Evolutionary conservation across 2,329 filamentous ascomycete species (phyloP), one percentile per base, ranked within the genome.

Genomic region (Penicillium palitans): DNA sequence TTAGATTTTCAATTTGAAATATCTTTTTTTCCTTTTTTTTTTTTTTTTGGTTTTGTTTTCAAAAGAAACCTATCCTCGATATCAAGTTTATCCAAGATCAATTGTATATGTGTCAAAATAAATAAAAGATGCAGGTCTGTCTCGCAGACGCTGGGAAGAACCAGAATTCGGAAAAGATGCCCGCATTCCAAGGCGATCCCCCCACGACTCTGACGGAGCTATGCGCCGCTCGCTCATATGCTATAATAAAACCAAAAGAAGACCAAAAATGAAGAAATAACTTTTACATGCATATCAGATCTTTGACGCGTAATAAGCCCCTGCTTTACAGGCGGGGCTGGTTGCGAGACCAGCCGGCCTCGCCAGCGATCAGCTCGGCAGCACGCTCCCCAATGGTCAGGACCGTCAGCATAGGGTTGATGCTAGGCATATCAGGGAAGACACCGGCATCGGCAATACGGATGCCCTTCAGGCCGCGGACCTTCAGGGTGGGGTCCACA

Each of bases 341-440:
- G 68, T 81, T 71, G 60, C 81, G 81, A 71, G 79, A 85, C 86
- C 86, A 89, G 21, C 86, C 85, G 58, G 84, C 89, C 65, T 91
- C 86, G 72, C 87, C 82, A 31, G 88, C 88, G 72, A 96, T 88
- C 74, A 96, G 76, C 81, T 96, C 92, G 0, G 92, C 92, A 6
- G 87, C 88, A 57, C 90, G 83, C 84, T 96, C 92, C 8, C 90
- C 92, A 68, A 96, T 85, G 53, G 86, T 88, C 71, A 96, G 76
- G 6, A 96, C 91, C 1, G 91, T 96, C 71, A 96, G 79, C 92
- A 96, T 95, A 59, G 90, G 91, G 79, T 96, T 96, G 73, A 95
- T 89, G 54, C 84, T 89, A 46, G 90, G 83, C 86, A 96, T 96
- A 61, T 89, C 89, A 0, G 91, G 92, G 81, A 96, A 96, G 51